Conservation (phyloP, 2,329 filamentous ascomycete genomes). For the Fusarium sp. region DNA sequence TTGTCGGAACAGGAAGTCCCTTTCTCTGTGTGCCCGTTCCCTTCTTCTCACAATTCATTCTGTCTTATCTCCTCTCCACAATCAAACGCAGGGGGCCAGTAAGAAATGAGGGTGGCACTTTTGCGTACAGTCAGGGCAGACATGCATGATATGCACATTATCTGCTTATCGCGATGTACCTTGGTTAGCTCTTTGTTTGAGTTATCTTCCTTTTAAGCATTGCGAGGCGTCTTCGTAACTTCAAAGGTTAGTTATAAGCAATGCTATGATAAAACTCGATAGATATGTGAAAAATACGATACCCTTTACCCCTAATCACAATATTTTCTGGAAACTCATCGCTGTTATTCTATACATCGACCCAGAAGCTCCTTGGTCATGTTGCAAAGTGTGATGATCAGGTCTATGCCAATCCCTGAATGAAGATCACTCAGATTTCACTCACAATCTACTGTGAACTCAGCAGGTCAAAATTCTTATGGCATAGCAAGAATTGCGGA, state of each 20-base stretch:
- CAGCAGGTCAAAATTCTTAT: not conserved
- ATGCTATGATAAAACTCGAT: conserved; percentile 11
- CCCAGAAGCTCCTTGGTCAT: not conserved
- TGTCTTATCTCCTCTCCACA: conserved; percentile 1
- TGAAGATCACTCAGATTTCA: not conserved
- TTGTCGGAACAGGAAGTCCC: conserved; percentile 3
- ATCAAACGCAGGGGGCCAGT: conserved; percentile 2
- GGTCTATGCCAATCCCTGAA: not conserved
- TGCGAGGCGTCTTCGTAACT: conserved; percentile 34
- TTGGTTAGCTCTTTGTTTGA: not conserved
- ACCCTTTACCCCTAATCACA: not conserved
- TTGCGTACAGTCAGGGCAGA: not conserved
- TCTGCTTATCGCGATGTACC: too few species aligned
- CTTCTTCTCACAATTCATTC: not conserved
- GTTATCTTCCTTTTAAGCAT: conserved; percentile 20
- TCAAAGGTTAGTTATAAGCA: conserved; percentile 5
- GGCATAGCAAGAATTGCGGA: not conserved
- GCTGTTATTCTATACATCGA: not conserved
- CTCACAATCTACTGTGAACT: not conserved
- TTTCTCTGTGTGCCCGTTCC: not conserved
- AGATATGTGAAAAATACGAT: conserved; percentile 18
- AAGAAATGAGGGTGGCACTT: conserved; percentile 7
- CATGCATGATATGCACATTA: not conserved
- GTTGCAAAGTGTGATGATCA: not conserved
- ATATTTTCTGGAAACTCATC: not conserved